Base-by-base conservation (phyloP, 1,284 basidiomycete species). In the Apiotrichum sp. region DNA sequence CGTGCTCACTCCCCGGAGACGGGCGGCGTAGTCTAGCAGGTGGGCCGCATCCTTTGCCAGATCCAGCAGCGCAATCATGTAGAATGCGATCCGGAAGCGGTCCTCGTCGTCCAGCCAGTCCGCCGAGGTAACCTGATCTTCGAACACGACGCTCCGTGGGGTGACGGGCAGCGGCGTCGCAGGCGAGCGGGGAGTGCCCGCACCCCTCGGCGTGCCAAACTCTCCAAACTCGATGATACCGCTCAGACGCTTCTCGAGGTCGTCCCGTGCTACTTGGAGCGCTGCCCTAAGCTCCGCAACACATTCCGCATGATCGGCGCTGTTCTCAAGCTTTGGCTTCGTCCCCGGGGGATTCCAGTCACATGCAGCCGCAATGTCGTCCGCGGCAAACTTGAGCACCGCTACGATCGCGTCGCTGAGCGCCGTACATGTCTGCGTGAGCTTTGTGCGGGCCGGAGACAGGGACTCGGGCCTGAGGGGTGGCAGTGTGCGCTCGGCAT, bases 31-130 rank as follows among this genome's bases (percentile, higher is more conserved):
- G 33, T 59, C 44, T 4, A 68, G 52, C 14, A 73, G 53, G 9
- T 31, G 41, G 4, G 58, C 41, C 1, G 69, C 59, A 31, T 75
- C 73, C 49, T 65, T 65, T 2, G 67, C 67, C 2, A 73, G 59
- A 46, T 75, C 73, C 3, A 73, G 57, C 2, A 75, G 53, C 1
- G 73, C 63, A 7, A 68, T 70, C 71, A 73, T 70, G 58, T 73
- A 70, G 51, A 75, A 73, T 2, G 73, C 73, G 8, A 72, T 51
- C 22, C 72, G 62, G 55, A 71, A 74, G 10, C 68, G 60, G 38
- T 73, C 72, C 39, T 67, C 61, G 44, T 66, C 65, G 16, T 61
- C 61, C n/a, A 69, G 57, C 61, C 61, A 62, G 51, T 62, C 61
- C n/a, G 47, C 47, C 6, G 48, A 29, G 16, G 50, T 48, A 40